Conservation (phyloP, 768 basidiomycete species). For the Suillus decipiens region DNA sequence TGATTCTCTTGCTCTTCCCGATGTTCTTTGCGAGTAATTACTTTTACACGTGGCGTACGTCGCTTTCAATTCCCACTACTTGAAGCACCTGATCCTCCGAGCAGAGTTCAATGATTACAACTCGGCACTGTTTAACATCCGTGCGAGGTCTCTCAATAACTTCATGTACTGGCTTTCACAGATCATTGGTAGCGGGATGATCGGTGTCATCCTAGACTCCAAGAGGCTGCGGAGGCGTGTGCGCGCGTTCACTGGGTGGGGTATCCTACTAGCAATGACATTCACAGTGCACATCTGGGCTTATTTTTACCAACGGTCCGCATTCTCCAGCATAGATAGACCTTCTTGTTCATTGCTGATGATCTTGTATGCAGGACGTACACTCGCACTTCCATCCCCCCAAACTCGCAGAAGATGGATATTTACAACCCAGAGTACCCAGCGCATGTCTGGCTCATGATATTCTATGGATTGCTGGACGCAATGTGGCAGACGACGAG, state of each 20-base stretch:
- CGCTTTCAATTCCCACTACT: conserved; percentile 3
- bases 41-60: conserved; percentile 79
- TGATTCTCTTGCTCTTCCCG: conserved; percentile 74
- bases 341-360: not conserved
- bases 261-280: conserved; percentile 57
- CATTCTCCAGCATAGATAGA: conserved; percentile 3
- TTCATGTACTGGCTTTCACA: conserved; percentile 81
- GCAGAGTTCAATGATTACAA: conserved; percentile 81
- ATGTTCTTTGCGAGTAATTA: conserved; percentile 83
- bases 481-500: conserved; percentile 81
- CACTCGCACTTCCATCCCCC: conserved; percentile 52
- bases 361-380: conserved; percentile 45
- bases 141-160: conserved; percentile 72
- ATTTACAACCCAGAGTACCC: conserved; percentile 36
- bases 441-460: conserved; percentile 56
- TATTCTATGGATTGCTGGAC: conserved; percentile 71
- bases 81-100: not conserved
- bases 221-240: conserved; percentile 54
- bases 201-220: conserved; percentile 67
- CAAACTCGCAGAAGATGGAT: conserved; percentile 51
- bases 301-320: conserved; percentile 71
- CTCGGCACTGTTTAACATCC: conserved; percentile 72
- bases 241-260: conserved; percentile 71
- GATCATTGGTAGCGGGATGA: conserved; percentile 68
- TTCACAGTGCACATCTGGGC: conserved; percentile 74